Evolutionary conservation across 345 rosid genomes (phyloP), one percentile per base, ranked within the genome.

Genomic region (Melaleuca alternifolia): DNA sequence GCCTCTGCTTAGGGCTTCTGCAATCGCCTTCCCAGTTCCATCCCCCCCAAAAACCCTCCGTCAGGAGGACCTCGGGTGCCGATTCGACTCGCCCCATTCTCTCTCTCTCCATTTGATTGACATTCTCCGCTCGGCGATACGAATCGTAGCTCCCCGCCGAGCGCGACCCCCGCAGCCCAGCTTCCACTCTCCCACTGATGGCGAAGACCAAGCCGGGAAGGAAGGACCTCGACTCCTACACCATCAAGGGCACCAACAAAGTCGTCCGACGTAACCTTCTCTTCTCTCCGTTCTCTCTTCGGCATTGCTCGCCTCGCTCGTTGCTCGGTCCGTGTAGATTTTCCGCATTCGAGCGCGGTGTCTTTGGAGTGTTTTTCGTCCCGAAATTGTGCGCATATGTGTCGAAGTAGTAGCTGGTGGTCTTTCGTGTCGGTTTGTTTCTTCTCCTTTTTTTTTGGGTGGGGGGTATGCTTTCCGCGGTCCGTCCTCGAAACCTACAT

Each of bases 201-300:
- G 83, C 89, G 46, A 87, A 87, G 88, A 84, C 88, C 20, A 87
- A 87, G 75, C 86, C 84, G 79, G 85, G 81, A 16, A 87, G 82
- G 81, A 87, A 71, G 62, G 87, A 87, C 51, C 87, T 87, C 51
- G 89, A 87, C n/a, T 77, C 89, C 85, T 87, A 85, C 85, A 84
- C 87, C 82, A 87, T 87, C 84, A 76, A 85, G 48, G 89, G 89
- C 50, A 87, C 89, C 87, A 85, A 57, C 87, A 87, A 87, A 84
- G 82, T 87, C 61, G 89, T 87, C 82, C 85, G 81, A 71, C 54
- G 84, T 82, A 82, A 48, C 54, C 53, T 37, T 26, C 56, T 81
- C 83, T 50, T 51, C 52, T 15, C 5, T 81, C 52, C 24, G 12
- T 7, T 11, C 48, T 13, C 57, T 18, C 14, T 52, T 54, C 85